These are phyloP conservation scores for Torulaspora gathmanii DNA, from an alignment of 805 yeast species.

Conservation along the genomic window DNA sequence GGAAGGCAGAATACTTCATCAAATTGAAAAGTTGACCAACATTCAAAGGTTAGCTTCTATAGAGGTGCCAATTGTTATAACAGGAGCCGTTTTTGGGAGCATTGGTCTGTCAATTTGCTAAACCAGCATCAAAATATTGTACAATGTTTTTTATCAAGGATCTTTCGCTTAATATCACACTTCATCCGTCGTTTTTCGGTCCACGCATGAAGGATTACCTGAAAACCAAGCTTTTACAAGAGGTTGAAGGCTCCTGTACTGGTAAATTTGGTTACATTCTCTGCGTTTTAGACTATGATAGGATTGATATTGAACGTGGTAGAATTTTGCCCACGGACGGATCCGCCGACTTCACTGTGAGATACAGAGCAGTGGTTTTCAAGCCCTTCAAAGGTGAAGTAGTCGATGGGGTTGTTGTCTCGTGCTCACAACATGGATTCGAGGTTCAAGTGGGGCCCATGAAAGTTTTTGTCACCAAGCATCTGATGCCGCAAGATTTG, in stretches of 20 bases:
- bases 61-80: not conserved
- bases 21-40: not conserved
- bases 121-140: not conserved
- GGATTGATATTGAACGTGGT: slow-evolving; percentile 93
- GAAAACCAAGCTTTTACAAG: slow-evolving; percentile 83
- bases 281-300: slow-evolving; percentile 91
- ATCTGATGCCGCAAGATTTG: slow-evolving; percentile 91
- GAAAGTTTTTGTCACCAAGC: slow-evolving; percentile 90
- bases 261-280: slow-evolving; percentile 98
- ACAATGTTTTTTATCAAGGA: slow-evolving; percentile 61
- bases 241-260: slow-evolving; percentile 97
- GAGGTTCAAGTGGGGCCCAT: slow-evolving; percentile 98
- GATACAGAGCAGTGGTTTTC: slow-evolving; percentile 95
- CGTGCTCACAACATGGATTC: slow-evolving; percentile 91
- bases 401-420: slow-evolving; percentile 92
- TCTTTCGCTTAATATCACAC: slow-evolving; percentile 81
- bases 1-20: not conserved
- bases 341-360: slow-evolving; percentile 92
- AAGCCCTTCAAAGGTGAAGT: slow-evolving; percentile 98
- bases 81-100: not conserved
- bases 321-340: slow-evolving; percentile 87
- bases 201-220: slow-evolving; percentile 95
- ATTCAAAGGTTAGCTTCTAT: not conserved
- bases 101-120: not conserved
- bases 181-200: slow-evolving; percentile 96